Percentiles rank a stretch among this genome's conserved stretches.
Conservation (phyloP, 108 stramenopile genomes). For the Skeletonema potamos region DNA sequence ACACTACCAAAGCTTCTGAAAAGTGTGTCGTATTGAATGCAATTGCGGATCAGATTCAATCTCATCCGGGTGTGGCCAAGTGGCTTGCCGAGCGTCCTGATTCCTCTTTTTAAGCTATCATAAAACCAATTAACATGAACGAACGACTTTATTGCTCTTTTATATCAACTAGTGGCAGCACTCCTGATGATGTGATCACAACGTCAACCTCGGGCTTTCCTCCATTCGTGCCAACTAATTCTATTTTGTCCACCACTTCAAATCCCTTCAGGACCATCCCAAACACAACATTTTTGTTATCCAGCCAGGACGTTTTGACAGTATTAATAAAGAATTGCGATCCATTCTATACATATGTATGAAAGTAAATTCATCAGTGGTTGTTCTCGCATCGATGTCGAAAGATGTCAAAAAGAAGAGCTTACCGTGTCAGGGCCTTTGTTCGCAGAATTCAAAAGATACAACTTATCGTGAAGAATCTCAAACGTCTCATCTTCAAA, state of each 20-base stretch:
- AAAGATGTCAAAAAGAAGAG: not conserved
- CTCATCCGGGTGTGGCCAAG: constrained; percentile 42
- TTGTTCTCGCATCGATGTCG: not conserved
- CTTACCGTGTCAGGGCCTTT: constrained; percentile 62
- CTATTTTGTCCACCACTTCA: constrained; percentile 64
- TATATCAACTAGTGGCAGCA: constrained; percentile 12
- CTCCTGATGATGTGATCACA: constrained; percentile 83
- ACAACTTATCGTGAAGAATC: constrained; percentile 88
- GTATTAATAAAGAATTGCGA: constrained; percentile 88
- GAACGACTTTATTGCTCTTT: not conserved
- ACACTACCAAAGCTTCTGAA: constrained; percentile 51
- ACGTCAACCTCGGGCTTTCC: constrained; percentile 60
- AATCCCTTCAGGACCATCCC: constrained; percentile 78
- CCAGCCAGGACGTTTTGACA: constrained; percentile 91
- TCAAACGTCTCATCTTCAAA: constrained; percentile 90
- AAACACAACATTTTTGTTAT: constrained; percentile 79
- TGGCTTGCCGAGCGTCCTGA: constrained; percentile 55
- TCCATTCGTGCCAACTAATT: constrained; percentile 70
- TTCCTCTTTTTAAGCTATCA: constrained; percentile 46
- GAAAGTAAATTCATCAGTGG: not conserved
- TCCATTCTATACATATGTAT: constrained; percentile 43
- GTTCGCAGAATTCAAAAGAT: constrained; percentile 83
- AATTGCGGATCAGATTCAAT: constrained; percentile 42
- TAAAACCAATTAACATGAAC: not conserved
- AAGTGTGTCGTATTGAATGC: constrained; percentile 40